phyloP scores from a whole-genome alignment of 2,329 filamentous ascomycete species.

The Scedosporium dehoogii region DNA sequence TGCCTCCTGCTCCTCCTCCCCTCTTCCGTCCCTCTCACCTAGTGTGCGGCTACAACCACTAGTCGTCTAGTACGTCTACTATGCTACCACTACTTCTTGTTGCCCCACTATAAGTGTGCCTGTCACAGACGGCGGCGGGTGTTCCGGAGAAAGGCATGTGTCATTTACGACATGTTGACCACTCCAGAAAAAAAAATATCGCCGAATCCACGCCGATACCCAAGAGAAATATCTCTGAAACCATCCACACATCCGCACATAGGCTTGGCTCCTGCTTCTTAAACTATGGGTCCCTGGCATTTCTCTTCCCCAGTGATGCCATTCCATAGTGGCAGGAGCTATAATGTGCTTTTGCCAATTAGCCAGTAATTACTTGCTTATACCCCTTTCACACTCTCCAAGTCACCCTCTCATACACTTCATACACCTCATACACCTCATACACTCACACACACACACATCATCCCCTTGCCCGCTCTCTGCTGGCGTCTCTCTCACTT shows the following conservation, averaged over 20 bases:
- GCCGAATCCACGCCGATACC: slow-evolving; percentile 15
- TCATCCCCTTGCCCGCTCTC: not conserved
- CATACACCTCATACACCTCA: too few relatives aligned
- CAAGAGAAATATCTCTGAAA: slow-evolving; percentile 8
- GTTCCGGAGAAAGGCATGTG: not conserved
- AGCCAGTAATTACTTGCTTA: slow-evolving; percentile 5
- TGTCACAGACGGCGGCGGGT: not conserved
- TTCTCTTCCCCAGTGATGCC: not conserved
- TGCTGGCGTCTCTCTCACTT: not conserved
- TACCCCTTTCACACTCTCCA: not conserved
- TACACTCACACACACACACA: not conserved
- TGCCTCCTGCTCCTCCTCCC: not conserved
- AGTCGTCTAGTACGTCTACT: too few relatives aligned
- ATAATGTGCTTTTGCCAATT: slow-evolving; percentile 7
- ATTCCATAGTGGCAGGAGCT: not conserved
- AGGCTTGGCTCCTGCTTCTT: not conserved
- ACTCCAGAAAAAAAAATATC: slow-evolving; percentile 11
- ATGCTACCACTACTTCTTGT: not conserved
- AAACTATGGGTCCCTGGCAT: slow-evolving; percentile 3
- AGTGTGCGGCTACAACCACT: not conserved
- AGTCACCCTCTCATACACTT: not conserved
- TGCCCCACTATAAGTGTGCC: not conserved
- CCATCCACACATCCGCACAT: not conserved
- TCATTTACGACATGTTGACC: slow-evolving; percentile 9
- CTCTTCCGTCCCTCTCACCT: not conserved